These are phyloP conservation scores for Arthrobotrys sphaeroides DNA, from an alignment of 2,329 filamentous ascomycete genomes.

Conservation along the genomic window DNA sequence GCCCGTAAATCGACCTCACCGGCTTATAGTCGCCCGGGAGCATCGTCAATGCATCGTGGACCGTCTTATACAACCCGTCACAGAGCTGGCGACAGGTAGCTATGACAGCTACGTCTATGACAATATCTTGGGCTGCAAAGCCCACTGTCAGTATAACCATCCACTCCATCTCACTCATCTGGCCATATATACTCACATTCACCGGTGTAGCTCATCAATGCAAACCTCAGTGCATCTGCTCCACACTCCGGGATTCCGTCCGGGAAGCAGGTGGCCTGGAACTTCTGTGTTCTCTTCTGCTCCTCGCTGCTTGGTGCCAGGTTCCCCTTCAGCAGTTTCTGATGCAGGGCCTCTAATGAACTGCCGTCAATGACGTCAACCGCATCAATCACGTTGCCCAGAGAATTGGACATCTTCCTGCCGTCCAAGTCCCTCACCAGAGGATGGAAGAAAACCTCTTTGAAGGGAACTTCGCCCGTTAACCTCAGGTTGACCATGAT, in stretches of 20 bases:
- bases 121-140: constrained; percentile 1
- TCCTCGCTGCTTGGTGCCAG: constrained; percentile 9
- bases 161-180: too few relatives aligned
- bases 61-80: constrained; percentile 21
- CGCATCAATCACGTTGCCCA: constrained; percentile 57
- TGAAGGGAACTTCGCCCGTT: constrained; percentile 55
- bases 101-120: constrained; percentile 10
- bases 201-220: constrained; percentile 46
- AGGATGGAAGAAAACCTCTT: constrained; percentile 56
- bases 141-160: neutral
- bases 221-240: constrained; percentile 56
- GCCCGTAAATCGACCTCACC: neutral
- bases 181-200: constrained; percentile 10
- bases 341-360: constrained; percentile 28
- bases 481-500: constrained; percentile 56
- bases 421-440: constrained; percentile 55
- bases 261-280: constrained; percentile 36
- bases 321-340: constrained; percentile 12
- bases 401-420: constrained; percentile 58
- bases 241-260: constrained; percentile 55
- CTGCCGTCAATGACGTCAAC: constrained; percentile 55
- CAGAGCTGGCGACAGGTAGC: constrained; percentile 20
- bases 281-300: neutral
- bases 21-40: neutral
- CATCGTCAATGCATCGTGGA: neutral